A percentile compares a stretch with the other conserved stretches of the same genome.
Evolutionary conservation across 495 filamentous ascomycete genomes (phyloP).

Genomic region (Venustampulla echinocandica): DNA sequence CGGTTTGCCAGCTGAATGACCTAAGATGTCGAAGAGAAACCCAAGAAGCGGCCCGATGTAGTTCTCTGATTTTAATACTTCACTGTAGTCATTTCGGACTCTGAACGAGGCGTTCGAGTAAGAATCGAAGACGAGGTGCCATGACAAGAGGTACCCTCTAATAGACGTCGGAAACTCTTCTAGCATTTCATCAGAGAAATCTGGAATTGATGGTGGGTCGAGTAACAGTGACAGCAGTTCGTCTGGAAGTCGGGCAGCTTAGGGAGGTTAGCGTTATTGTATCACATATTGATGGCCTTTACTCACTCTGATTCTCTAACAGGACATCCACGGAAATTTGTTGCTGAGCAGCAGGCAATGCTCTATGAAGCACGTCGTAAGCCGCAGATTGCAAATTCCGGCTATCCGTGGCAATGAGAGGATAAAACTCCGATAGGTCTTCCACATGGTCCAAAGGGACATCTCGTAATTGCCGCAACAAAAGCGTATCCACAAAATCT

Average conservation of each 20-base stretch:
- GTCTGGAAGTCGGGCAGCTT: conserved; percentile 54
- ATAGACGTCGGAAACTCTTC: conserved; percentile 43
- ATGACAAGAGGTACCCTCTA: conserved; percentile 79
- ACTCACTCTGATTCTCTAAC: conserved; percentile 55
- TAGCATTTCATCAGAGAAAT: conserved; percentile 36
- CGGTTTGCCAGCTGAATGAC: conserved; percentile 57
- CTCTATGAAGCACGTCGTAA: conserved; percentile 69
- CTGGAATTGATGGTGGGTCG: conserved; percentile 37
- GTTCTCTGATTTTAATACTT: conserved; percentile 63
- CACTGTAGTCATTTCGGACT: conserved; percentile 68
- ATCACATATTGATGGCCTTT: background rate
- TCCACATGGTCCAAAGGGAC: conserved; percentile 46
- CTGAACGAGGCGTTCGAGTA: conserved; percentile 71
- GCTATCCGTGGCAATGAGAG: conserved; percentile 67
- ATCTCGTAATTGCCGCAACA: conserved; percentile 53
- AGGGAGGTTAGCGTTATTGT: background rate
- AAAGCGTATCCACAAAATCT: conserved; percentile 55
- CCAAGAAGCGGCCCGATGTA: conserved; percentile 61
- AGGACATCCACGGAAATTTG: conserved; percentile 75
- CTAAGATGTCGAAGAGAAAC: conserved; percentile 75
- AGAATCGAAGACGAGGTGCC: conserved; percentile 85
- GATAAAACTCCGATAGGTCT: conserved; percentile 54
- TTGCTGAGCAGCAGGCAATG: conserved; percentile 69
- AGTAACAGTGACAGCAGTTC: conserved; percentile 62
- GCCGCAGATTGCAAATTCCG: conserved; percentile 67